Percentiles rank a stretch among this genome's conserved stretches.
phyloP scores from a whole-genome alignment of 768 basidiomycete genomes.

The Tricholoma hemisulphureum region DNA sequence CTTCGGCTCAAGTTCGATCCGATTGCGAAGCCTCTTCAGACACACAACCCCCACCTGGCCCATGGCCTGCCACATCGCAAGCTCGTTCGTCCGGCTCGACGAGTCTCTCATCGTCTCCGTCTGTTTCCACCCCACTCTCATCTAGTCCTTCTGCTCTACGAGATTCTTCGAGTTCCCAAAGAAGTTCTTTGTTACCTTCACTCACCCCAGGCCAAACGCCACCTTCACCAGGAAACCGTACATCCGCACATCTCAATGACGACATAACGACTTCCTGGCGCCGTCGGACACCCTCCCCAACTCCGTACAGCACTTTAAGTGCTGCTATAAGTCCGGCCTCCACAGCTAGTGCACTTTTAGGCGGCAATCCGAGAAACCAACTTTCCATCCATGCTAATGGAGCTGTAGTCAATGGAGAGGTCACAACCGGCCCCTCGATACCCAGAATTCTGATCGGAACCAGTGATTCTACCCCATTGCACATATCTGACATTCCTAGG shows the following conservation, averaged over 20 bases:
- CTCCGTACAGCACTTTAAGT: slow-evolving; percentile 44
- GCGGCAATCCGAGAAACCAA: slow-evolving; percentile 8
- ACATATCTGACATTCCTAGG: background rate
- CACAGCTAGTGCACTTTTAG: slow-evolving; percentile 44
- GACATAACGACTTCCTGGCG: slow-evolving; percentile 32
- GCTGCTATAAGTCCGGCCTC: slow-evolving; percentile 47
- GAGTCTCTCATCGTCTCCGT: slow-evolving; percentile 26
- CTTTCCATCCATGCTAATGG: slow-evolving; percentile 4
- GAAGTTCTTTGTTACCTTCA: slow-evolving; percentile 29
- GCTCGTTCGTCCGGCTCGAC: slow-evolving; percentile 21
- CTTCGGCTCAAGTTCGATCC: slow-evolving; percentile 32
- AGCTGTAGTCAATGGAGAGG: slow-evolving; percentile 11
- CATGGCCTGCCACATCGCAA: slow-evolving; percentile 35
- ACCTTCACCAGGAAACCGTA: slow-evolving; percentile 24
- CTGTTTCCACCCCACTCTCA: slow-evolving; percentile 21
- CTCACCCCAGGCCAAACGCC: slow-evolving; percentile 39
- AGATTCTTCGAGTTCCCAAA: slow-evolving; percentile 20
- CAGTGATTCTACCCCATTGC: slow-evolving; percentile 4
- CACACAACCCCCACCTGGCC: slow-evolving; percentile 22
- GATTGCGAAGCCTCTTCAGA: slow-evolving; percentile 17
- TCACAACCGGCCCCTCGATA: slow-evolving; percentile 15
- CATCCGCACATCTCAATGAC: slow-evolving; percentile 25
- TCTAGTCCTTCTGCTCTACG: slow-evolving; percentile 24
- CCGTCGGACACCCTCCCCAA: slow-evolving; percentile 35
- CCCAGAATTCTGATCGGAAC: slow-evolving; percentile 20